Evolutionary conservation across 2,329 filamentous ascomycete species (phyloP).

Genomic region (Phoma sp.): DNA sequence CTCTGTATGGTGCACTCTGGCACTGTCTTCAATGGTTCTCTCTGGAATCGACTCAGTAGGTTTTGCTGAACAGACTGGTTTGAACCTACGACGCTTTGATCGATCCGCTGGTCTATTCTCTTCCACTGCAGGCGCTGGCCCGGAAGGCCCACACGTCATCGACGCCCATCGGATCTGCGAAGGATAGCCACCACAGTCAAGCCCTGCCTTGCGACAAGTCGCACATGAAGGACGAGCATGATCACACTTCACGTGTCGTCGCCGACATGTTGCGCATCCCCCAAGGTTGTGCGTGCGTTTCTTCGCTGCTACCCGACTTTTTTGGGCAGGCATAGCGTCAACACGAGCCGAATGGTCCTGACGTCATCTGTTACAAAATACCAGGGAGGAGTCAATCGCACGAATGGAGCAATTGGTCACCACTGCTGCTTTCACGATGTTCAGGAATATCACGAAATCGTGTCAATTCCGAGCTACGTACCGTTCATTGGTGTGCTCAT

Average conservation of each 20-base stretch:
- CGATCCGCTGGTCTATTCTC: background rate
- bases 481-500: conserved; percentile 2
- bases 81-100: background rate
- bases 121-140: background rate
- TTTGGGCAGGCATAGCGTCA: conserved; percentile 12
- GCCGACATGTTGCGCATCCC: conserved; percentile 19
- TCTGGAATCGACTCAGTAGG: background rate
- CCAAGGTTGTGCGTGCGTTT: conserved; percentile 23
- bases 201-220: conserved; percentile 10
- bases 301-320: conserved; percentile 9
- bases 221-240: conserved; percentile 12
- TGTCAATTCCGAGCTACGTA: background rate
- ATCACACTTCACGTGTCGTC: conserved; percentile 21
- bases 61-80: background rate
- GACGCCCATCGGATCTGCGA: conserved; percentile 22
- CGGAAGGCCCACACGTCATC: conserved; percentile 10
- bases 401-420: background rate
- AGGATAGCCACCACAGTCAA: conserved; percentile 17
- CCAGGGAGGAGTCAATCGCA: background rate
- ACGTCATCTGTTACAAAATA: conserved; percentile 2
- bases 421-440: conserved; percentile 1
- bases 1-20: background rate
- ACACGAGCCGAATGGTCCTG: background rate
- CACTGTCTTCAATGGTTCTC: background rate
- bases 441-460: conserved; percentile 6